Base-by-base conservation (phyloP, 2,329 filamentous ascomycete genomes). In the Pleurostoma richardsiae region DNA sequence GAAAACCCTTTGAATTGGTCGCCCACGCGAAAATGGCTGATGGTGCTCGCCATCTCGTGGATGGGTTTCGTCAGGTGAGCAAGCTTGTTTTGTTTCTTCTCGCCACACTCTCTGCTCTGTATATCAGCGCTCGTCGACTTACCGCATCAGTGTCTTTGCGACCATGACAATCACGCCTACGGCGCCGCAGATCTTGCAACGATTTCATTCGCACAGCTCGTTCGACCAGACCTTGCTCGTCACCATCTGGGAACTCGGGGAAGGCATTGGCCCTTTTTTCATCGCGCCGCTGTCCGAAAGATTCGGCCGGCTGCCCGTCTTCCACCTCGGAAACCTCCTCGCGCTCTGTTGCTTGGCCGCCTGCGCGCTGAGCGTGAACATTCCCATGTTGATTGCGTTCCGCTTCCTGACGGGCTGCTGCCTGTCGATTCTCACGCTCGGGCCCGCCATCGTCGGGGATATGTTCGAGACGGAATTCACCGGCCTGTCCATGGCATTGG, bases 211-310 rank as follows among this genome's bases (percentile, higher is more conserved):
- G 19, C 19, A 19, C 19, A 19, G 19, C 19, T 19, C 19, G 19
- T 19, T 19, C 19, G 19, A 19, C 19, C 19, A 19, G 19, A 19
- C 19, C 38, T 67, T 90, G 40, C 80, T 88, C 45, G 81, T 89
- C 6, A 86, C 83, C 1, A 80, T 88, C 49, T 85, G 85, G 72
- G 78, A 90, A 49, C 73, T 88, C 0, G 84, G 85, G 50, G 80
- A 83, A 53, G 77, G 77, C 3, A 74, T 79, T 5, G 82, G 81
- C 0, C 81, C 81, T 1, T 61, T 77, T 1, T 62, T 84, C 30
- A 79, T 82, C 55, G 82, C 80, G 6, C 83, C 84, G 0, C 60
- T 85, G 4, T 82, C 76, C 5, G 83, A 87, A 61, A 64, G 80
- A 8, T 75, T 75, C 52, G 80, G 81, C 36, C 74, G 80, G 1